phyloP scores from a whole-genome alignment of 1,139 yeast species.

The Debaryomyces singareniensis region DNA sequence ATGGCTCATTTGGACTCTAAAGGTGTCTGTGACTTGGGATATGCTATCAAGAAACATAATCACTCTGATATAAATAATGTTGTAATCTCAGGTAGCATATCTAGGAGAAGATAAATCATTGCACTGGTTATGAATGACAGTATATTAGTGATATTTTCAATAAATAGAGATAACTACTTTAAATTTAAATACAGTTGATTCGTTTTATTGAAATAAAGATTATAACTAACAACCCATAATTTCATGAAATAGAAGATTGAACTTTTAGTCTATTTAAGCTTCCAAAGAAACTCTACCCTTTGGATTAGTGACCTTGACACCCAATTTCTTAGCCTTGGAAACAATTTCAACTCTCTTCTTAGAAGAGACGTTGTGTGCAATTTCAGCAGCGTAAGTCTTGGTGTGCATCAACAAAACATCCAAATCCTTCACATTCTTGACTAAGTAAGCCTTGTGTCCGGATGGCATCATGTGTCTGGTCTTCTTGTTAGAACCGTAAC shows the following conservation, averaged over 20 bases:
- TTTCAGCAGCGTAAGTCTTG: slow-evolving; percentile 98
- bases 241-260: slow-evolving; percentile 1
- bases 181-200: too few species aligned
- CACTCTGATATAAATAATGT: slow-evolving; percentile 33
- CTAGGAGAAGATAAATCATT: slow-evolving; percentile 12
- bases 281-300: slow-evolving; percentile 97
- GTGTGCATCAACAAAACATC: slow-evolving; percentile 96
- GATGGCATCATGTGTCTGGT: slow-evolving; percentile 95
- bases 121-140: too few species aligned
- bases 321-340: slow-evolving; percentile 96
- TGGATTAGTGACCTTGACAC: slow-evolving; percentile 98
- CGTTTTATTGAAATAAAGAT: slow-evolving; percentile 3
- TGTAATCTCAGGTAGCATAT: slow-evolving; percentile 21
- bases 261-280: slow-evolving; percentile 53
- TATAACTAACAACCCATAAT: slow-evolving; percentile 2
- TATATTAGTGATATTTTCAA: too few species aligned
- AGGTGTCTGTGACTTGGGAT: slow-evolving; percentile 40
- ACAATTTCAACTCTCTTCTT: slow-evolving; percentile 96
- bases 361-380: slow-evolving; percentile 97
- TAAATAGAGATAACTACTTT: too few species aligned
- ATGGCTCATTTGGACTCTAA: slow-evolving; percentile 21
- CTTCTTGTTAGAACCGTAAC: slow-evolving; percentile 99
- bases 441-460: slow-evolving; percentile 96
- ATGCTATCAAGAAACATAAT: slow-evolving; percentile 38
- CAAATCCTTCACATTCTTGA: slow-evolving; percentile 87